Evolutionary conservation across 2,329 filamentous ascomycete genomes (phyloP).

Genomic region (Sclerotinia borealis): DNA sequence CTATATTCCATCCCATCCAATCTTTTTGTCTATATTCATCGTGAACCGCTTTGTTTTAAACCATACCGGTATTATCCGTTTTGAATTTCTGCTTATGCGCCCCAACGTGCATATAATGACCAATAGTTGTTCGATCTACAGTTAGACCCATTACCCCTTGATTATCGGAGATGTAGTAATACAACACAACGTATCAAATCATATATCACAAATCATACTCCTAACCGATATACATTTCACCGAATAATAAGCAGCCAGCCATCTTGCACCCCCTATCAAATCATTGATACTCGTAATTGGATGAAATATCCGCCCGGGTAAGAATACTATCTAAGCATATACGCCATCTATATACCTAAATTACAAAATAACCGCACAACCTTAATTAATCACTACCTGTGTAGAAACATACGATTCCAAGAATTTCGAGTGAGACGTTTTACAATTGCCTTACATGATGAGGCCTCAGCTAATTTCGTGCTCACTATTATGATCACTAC

Average conservation of each 20-base stretch:
- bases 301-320: background rate
- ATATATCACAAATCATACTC: too few relatives aligned
- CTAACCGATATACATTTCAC: background rate
- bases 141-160: background rate
- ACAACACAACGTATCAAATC: background rate
- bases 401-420: background rate
- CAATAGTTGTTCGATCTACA: background rate
- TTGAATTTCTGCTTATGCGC: background rate
- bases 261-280: background rate
- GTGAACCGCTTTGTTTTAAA: background rate
- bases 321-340: background rate
- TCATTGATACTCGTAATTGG: background rate
- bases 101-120: background rate
- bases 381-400: background rate
- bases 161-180: background rate
- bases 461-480: background rate
- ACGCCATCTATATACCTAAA: background rate
- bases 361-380: background rate
- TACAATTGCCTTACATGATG: background rate
- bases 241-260: background rate
- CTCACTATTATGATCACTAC: too few relatives aligned
- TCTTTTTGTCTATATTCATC: background rate
- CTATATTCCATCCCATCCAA: background rate
- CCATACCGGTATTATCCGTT: background rate
- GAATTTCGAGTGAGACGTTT: background rate